Conservation (phyloP, 1,284 basidiomycete species). For the Lentinus polychrous region DNA sequence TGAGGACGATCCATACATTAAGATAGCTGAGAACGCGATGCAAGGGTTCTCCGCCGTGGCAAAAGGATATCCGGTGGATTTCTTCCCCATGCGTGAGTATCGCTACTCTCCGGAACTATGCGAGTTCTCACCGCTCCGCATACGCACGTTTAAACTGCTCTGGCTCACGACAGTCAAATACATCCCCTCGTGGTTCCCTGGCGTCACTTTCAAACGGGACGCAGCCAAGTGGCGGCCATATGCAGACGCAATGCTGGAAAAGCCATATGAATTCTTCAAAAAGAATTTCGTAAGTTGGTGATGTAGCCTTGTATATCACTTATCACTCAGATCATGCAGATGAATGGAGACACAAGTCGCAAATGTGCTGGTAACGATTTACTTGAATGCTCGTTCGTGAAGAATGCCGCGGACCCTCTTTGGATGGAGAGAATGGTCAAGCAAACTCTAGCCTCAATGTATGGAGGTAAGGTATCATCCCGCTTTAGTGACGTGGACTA, state of each 20-base stretch:
- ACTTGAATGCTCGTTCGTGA: background rate
- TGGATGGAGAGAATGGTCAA: constrained; percentile 4
- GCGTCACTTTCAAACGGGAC: constrained; percentile 34
- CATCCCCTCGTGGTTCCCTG: constrained; percentile 34
- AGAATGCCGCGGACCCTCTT: background rate
- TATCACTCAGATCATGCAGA: background rate
- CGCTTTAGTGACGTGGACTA: no score
- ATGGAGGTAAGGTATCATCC: constrained; percentile 8
- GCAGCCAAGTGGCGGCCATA: constrained; percentile 25
- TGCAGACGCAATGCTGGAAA: constrained; percentile 4
- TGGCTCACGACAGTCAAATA: constrained; percentile 12
- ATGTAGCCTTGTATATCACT: background rate
- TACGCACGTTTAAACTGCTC: no score
- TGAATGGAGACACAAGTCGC: background rate
- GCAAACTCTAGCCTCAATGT: constrained; percentile 3
- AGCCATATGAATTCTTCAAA: constrained; percentile 8
- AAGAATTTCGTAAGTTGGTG: background rate
- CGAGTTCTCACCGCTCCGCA: background rate
- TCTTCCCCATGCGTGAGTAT: constrained; percentile 19
- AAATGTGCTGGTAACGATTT: background rate
- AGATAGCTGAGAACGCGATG: constrained; percentile 15
- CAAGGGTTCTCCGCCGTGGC: constrained; percentile 12
- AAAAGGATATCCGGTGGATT: constrained; percentile 18
- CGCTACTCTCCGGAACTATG: background rate
- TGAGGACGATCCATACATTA: constrained; percentile 17